A percentile compares a stretch with the other conserved stretches of the same genome.
Conservation (phyloP, 2,329 filamentous ascomycete species). For the Tolypocladium ovalisporum region DNA sequence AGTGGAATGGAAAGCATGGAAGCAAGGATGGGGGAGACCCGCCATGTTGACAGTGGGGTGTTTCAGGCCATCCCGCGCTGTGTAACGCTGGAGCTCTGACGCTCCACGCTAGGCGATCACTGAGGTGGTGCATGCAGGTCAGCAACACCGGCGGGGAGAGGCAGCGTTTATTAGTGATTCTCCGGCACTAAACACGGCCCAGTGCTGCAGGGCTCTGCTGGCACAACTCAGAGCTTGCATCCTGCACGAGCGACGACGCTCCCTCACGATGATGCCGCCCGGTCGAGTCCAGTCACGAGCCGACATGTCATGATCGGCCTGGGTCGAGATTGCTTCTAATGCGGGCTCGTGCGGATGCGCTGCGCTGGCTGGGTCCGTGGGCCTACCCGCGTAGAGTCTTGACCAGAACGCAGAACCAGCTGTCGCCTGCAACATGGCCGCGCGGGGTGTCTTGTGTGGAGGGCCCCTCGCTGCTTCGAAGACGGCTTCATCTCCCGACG, state of each 20-base stretch:
- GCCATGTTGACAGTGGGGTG: neutral
- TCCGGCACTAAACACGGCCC: neutral
- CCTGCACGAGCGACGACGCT: conserved; percentile 3
- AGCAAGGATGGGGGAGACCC: neutral
- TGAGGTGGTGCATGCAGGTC: neutral
- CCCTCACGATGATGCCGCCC: conserved; percentile 7
- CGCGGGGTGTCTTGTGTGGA: neutral
- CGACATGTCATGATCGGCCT: conserved; percentile 17
- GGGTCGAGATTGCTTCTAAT: neutral
- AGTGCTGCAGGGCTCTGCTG: conserved; percentile 2
- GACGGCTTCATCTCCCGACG: conserved; percentile 19
- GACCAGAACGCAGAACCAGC: neutral
- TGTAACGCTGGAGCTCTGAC: neutral
- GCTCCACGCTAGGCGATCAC: neutral
- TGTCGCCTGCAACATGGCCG: neutral
- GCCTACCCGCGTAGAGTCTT: neutral
- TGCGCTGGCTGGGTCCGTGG: neutral
- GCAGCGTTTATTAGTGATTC: neutral
- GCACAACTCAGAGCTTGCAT: conserved; percentile 1
- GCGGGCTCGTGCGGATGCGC: neutral
- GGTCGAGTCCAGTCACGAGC: conserved; percentile 13
- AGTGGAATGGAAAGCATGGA: neutral
- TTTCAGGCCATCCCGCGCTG: neutral
- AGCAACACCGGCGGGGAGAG: neutral
- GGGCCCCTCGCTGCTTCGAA: conserved; percentile 3